A percentile compares a stretch with the other conserved stretches of the same genome.
Evolutionary conservation across 768 basidiomycete genomes (phyloP).

Genomic region (Pluteus cervinus): DNA sequence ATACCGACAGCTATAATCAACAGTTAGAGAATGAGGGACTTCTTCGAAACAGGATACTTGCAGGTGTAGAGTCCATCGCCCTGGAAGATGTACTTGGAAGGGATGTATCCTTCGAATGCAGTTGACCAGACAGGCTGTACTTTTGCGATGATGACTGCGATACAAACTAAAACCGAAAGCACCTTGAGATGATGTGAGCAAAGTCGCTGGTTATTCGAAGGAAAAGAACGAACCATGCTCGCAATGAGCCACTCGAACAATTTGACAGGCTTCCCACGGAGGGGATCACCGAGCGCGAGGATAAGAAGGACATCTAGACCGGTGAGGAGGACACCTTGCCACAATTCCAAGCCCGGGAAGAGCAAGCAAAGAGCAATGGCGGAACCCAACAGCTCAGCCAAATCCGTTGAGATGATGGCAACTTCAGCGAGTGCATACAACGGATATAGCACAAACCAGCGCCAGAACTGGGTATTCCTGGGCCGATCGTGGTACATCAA

Average conservation of each 20-base stretch:
- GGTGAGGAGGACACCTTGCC: conserved; percentile 66
- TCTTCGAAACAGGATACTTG: conserved; percentile 24
- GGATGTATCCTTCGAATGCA: conserved; percentile 72
- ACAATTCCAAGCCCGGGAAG: conserved; percentile 62
- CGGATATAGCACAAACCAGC: conserved; percentile 58
- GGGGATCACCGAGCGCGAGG: conserved; percentile 64
- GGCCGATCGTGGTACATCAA: conserved; percentile 59
- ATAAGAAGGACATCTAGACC: conserved; percentile 63
- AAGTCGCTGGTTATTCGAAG: too few relatives aligned
- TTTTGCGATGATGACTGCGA: conserved; percentile 68
- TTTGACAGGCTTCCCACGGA: conserved; percentile 57
- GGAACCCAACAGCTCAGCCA: conserved; percentile 75
- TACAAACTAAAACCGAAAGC: conserved; percentile 68
- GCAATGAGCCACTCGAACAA: conserved; percentile 64
- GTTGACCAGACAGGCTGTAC: conserved; percentile 64
- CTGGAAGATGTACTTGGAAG: conserved; percentile 57
- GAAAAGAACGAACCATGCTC: conserved; percentile 39
- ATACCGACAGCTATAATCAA: conserved; percentile 54
- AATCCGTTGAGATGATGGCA: conserved; percentile 70
- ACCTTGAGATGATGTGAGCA: too few relatives aligned
- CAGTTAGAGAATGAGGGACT: conserved; percentile 4
- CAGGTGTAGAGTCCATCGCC: conserved; percentile 59
- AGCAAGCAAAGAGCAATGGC: conserved; percentile 76
- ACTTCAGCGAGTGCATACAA: conserved; percentile 59
- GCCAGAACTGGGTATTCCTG: conserved; percentile 45